Conservation (phyloP, 2,329 filamentous ascomycete species). For the Incumbomyces delicatus region DNA sequence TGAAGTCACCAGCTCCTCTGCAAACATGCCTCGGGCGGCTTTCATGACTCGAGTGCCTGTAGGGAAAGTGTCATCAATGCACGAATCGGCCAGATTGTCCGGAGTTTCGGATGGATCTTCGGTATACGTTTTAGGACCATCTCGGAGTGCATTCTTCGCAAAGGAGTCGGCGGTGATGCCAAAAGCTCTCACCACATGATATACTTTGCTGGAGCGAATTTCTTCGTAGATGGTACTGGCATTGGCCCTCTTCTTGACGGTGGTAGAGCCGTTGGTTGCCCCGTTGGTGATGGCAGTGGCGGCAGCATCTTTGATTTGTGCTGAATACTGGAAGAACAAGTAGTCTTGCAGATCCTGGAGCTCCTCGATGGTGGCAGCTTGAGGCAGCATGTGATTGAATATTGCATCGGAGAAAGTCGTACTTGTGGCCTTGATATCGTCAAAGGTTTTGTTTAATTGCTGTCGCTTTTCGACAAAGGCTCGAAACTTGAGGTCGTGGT, state of each 20-base stretch:
- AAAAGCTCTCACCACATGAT: slow-evolving; percentile 75
- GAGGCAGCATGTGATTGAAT: slow-evolving; percentile 71
- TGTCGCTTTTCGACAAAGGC: slow-evolving; percentile 88
- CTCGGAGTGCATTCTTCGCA: slow-evolving; percentile 72
- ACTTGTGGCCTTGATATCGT: slow-evolving; percentile 59
- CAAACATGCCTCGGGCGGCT: slow-evolving; percentile 76
- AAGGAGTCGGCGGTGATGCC: slow-evolving; percentile 83
- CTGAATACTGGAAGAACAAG: slow-evolving; percentile 83
- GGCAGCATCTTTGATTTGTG: slow-evolving; percentile 71
- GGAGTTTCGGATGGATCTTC: slow-evolving; percentile 75
- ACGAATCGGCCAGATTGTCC: slow-evolving; percentile 73
- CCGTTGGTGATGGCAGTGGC: slow-evolving; percentile 40
- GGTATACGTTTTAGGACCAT: slow-evolving; percentile 68
- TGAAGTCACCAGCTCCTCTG: slow-evolving; percentile 79
- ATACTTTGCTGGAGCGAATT: slow-evolving; percentile 68
- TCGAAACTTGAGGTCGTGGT: slow-evolving; percentile 89
- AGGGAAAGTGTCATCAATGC: slow-evolving; percentile 62
- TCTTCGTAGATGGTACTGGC: slow-evolving; percentile 74
- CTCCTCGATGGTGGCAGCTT: slow-evolving; percentile 82
- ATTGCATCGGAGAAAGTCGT: slow-evolving; percentile 57
- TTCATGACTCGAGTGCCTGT: slow-evolving; percentile 67
- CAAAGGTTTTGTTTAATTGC: slow-evolving; percentile 67
- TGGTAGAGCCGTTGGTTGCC: slow-evolving; percentile 54
- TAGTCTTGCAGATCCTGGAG: slow-evolving; percentile 95
- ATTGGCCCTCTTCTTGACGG: slow-evolving; percentile 71